Base-by-base conservation (phyloP, 1,284 basidiomycete genomes). In the Tilletia caries region DNA sequence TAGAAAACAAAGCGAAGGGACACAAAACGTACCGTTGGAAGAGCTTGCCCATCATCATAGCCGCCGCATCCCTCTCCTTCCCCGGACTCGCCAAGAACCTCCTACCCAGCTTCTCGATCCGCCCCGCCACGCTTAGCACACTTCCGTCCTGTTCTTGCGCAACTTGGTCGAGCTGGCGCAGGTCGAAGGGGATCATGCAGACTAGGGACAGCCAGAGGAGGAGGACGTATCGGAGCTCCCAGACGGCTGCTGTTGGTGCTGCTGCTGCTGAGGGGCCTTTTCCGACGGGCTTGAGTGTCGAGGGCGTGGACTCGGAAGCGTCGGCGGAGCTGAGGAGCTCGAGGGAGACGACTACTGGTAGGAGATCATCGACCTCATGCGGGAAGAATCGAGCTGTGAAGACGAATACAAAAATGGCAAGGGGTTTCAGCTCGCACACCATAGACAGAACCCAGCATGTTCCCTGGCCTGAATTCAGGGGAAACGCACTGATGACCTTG, bases 121-220 rank as follows among this genome's bases (percentile, higher is more conserved):
- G 83, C 75, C 69, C 77, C 73, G n/a, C 88, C 86, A 32, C 58
- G 29, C 29, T 62, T 2, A 41, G n/a, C n/a, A n/a, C n/a, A n/a
- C n/a, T n/a, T n/a, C n/a, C n/a, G n/a, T n/a, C n/a, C n/a, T n/a
- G n/a, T n/a, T n/a, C n/a, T n/a, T 41, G 37, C 37, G 80, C 82
- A 67, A 89, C 88, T n/a, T 74, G 67, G 78, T 94, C 92, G 68
- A 97, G 92, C 71, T 92, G 91, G 20, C 88, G 86, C 62, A 99
- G 86, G 80, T 92, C 90, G 82, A 99, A 99, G 0, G 96, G 96
- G 25, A 98, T 90, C 85, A 93, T 93, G 84, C 91, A 91, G 66
- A 98, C 91, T 20, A 98, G 88, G 20, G 93, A 92, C 13, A 98
- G 87, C 95, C 96, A 98, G 1, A 98, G 86, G 3, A 98, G 86